These are phyloP conservation scores for Candida xyloterini DNA, from an alignment of 805 yeast genomes.

Conservation along the genomic window DNA sequence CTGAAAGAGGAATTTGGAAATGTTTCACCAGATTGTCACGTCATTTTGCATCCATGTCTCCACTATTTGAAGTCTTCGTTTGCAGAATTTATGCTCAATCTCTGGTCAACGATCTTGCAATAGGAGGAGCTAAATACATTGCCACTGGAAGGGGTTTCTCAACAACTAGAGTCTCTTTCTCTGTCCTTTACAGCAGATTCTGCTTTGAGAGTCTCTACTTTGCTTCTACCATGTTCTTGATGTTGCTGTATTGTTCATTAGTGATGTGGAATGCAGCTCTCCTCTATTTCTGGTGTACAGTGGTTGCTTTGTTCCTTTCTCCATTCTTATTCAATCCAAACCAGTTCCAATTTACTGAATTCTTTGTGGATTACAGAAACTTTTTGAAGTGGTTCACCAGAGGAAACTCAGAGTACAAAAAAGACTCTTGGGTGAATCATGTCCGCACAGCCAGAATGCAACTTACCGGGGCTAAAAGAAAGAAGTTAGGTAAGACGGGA, in stretches of 20 bases:
- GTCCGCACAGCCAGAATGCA: conserved; percentile 50
- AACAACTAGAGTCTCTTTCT: conserved; percentile 65
- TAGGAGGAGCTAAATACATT: conserved; percentile 81
- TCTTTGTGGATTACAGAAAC: conserved; percentile 63
- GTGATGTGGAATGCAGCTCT: conserved; percentile 61
- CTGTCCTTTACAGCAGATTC: conserved; percentile 64
- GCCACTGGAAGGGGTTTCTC: conserved; percentile 85
- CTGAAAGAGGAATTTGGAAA: conserved; percentile 72
- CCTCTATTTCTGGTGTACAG: conserved; percentile 71
- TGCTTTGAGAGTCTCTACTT: conserved; percentile 65
- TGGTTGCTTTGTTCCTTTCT: conserved; percentile 61
- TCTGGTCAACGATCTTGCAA: conserved; percentile 59
- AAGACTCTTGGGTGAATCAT: conserved; percentile 46
- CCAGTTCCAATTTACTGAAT: conserved; percentile 67
- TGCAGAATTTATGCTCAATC: conserved; percentile 75
- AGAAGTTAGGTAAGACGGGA: conserved; percentile 35
- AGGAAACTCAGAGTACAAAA: conserved; percentile 43
- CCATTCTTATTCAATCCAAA: conserved; percentile 79
- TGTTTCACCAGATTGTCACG: conserved; percentile 61
- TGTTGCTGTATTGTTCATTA: conserved; percentile 55
- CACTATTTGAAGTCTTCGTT: conserved; percentile 75
- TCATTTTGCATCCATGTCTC: conserved; percentile 70
- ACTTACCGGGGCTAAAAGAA: conserved; percentile 54
- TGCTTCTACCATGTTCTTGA: conserved; percentile 51
- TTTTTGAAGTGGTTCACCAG: conserved; percentile 50